Percentiles rank a stretch among this genome's conserved stretches.
Conservation (phyloP, 345 rosid species). For the Rhodamnia argentea region DNA sequence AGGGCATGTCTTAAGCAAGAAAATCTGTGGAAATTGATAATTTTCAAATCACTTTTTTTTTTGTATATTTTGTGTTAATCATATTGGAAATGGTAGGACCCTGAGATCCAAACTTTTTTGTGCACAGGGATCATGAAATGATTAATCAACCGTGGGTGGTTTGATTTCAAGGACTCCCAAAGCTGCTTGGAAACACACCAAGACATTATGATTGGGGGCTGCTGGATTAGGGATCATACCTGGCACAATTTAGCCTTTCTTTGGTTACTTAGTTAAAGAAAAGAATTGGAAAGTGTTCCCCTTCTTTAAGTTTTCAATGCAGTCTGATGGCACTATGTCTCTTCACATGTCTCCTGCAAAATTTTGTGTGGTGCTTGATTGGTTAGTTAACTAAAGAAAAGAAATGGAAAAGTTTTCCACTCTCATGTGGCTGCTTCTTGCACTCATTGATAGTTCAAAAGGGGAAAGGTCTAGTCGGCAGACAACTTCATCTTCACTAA, state of each 20-base stretch:
- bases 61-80: background rate
- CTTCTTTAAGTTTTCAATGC: background rate
- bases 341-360: background rate
- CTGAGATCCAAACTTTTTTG: background rate
- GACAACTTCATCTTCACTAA: background rate
- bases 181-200: conserved; percentile 25
- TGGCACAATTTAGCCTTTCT: background rate
- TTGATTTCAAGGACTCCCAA: conserved; percentile 41
- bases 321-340: background rate
- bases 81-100: background rate
- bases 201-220: conserved; percentile 44
- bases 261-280: background rate
- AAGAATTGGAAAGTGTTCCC: background rate
- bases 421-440: background rate
- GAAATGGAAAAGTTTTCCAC: too few species aligned
- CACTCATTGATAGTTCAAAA: background rate
- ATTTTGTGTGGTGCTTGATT: background rate
- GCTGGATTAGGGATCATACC: conserved; percentile 20
- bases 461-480: background rate
- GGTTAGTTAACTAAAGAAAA: too few species aligned
- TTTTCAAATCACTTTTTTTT: background rate
- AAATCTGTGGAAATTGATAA: background rate
- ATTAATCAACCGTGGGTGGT: conserved; percentile 21
- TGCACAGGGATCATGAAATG: background rate
- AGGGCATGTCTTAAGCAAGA: background rate